These are phyloP conservation scores for Suhomyces terraborum DNA, from an alignment of 1,139 yeast genomes.

Conservation along the genomic window DNA sequence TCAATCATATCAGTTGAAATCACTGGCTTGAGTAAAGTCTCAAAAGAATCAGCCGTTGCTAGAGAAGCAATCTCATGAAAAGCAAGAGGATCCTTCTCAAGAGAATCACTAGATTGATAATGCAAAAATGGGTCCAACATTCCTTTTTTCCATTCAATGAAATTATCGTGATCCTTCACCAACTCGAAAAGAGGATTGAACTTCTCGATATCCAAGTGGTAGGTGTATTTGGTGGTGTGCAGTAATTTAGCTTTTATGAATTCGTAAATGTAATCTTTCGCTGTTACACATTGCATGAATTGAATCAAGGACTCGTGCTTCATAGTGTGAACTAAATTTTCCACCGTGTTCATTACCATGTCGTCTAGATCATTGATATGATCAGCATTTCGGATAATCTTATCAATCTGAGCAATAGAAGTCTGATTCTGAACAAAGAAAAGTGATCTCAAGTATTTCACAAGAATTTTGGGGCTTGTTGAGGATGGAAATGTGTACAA, in stretches of 20 bases:
- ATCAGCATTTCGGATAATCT: neutral
- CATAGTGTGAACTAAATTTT: conserved; percentile 3
- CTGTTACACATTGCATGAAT: neutral
- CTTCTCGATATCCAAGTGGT: conserved; percentile 16
- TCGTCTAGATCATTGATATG: neutral
- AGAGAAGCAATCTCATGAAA: conserved; percentile 3
- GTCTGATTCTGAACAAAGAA: neutral
- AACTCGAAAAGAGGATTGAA: conserved; percentile 22
- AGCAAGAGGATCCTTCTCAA: neutral
- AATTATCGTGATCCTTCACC: conserved; percentile 21
- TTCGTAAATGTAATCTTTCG: conserved; percentile 17
- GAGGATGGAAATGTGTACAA: conserved; percentile 7
- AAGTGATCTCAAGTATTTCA: neutral
- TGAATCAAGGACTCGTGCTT: neutral
- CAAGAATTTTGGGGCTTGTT: neutral
- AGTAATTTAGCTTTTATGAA: conserved; percentile 30
- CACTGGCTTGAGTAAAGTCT: conserved; percentile 29
- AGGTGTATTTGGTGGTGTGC: conserved; percentile 25
- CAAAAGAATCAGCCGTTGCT: conserved; percentile 21
- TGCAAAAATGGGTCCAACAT: conserved; percentile 33
- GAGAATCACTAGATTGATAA: conserved; percentile 24
- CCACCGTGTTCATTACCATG: conserved; percentile 4
- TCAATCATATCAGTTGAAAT: conserved; percentile 11
- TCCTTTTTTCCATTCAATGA: conserved; percentile 33
- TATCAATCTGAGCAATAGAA: neutral